Evolutionary conservation across 306 rosid genomes (phyloP).

Genomic region (Corylus heterophylla): DNA sequence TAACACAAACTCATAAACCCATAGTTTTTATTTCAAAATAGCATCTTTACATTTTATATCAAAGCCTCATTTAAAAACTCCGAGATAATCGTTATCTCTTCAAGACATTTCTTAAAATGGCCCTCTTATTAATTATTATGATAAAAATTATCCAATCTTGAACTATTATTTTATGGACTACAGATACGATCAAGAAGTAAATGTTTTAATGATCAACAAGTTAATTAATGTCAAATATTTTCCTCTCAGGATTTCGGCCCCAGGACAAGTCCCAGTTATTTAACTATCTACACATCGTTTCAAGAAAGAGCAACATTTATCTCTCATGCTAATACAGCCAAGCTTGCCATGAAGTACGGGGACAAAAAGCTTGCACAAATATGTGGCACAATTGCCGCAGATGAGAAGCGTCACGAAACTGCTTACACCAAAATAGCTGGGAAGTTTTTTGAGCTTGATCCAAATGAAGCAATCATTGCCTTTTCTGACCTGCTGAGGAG

Average conservation of each 20-base stretch:
- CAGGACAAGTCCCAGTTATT: constrained; percentile 75
- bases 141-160: too few species aligned
- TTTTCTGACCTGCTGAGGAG: constrained; percentile 90
- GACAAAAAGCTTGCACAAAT: constrained; percentile 83
- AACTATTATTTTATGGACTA: too few species aligned
- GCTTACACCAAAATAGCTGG: constrained; percentile 80
- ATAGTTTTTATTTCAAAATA: too few species aligned
- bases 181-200: too few species aligned
- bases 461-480: constrained; percentile 61
- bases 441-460: constrained; percentile 79
- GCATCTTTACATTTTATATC: too few species aligned
- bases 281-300: constrained; percentile 82
- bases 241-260: constrained; percentile 63
- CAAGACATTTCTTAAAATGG: too few species aligned
- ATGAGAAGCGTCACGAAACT: constrained; percentile 87
- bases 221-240: not conserved
- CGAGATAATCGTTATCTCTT: too few species aligned
- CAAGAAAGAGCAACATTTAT: constrained; percentile 89
- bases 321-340: constrained; percentile 86
- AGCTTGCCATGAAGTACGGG: constrained; percentile 73
- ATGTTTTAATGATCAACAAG: not conserved
- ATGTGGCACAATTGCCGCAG: constrained; percentile 78
- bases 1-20: too few species aligned
- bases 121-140: too few species aligned
- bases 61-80: too few species aligned